Base-by-base conservation (phyloP, 768 basidiomycete genomes). In the Lactarius evosmus region DNA sequence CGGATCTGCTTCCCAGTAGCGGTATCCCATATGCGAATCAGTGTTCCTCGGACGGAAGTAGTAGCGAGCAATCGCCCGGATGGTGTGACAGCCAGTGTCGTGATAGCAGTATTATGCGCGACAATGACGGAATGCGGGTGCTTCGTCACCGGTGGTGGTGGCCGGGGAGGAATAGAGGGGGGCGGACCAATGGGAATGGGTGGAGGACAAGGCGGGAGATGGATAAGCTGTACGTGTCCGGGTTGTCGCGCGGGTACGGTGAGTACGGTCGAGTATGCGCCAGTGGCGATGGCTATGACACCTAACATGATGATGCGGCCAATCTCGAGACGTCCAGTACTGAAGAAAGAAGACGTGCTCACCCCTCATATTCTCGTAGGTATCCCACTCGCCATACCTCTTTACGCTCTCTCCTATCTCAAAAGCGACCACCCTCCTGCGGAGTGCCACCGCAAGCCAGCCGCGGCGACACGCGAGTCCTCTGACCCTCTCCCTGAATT, bases 21-120 rank as follows among this genome's bases (percentile, higher is more conserved):
- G 0, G 91, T 75, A 72, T 95, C 89, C 92, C 93, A 97, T 70
- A 95, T 82, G 51, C 94, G 83, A 30, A 96, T 85, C 46, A 97
- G 81, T 1, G 94, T 97, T 16, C 94, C 94, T 62, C 86, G 81
- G 36, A 82, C 78, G 25, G 92, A 94, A 2, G 93, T 89, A 0
- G 95, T 95, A 1, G 94, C 91, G 30, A 97, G 78, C 22, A 92
- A 74, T 44, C 84, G 78, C 3, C 94, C 94, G 1, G 91, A 92
- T 2, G 86, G 82, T 16, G 91, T 89, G 17, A 88, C 79, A 0
- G 92, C 82, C 46, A 97, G 77, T 1, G 92, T 88, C 2, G 88
- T 87, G 59, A 97, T 80, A 1, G 90, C 84, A 9, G 87, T 85
- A 29, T 82, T 85, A 66, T 97, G 94, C 7, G 95, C 94, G 50